Evolutionary conservation across 495 filamentous ascomycete genomes (phyloP).

Genomic region (Penicillium verhagenii): DNA sequence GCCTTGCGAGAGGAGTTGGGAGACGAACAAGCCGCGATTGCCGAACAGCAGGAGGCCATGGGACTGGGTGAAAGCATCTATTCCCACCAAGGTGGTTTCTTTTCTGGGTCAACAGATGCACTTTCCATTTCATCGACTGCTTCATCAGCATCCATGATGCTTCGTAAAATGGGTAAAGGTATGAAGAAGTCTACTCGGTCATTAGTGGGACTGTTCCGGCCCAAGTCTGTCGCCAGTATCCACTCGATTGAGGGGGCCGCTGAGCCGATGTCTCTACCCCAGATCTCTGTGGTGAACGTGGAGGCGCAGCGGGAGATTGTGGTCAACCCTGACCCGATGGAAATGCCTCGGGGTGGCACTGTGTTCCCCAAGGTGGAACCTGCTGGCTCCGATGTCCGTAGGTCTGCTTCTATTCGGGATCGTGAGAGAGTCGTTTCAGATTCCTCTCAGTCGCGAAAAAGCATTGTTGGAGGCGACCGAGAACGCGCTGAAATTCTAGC

Average conservation of each 20-base stretch:
- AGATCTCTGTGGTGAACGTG: constrained; percentile 91
- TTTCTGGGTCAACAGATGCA: constrained; percentile 92
- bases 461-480: constrained; percentile 85
- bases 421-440: constrained; percentile 57
- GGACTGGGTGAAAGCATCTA: constrained; percentile 95
- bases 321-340: constrained; percentile 68
- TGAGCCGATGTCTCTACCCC: constrained; percentile 61
- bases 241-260: constrained; percentile 62
- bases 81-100: constrained; percentile 78
- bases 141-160: constrained; percentile 98
- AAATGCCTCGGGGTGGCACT: constrained; percentile 71
- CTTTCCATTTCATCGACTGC: constrained; percentile 96
- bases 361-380: constrained; percentile 83
- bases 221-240: constrained; percentile 84
- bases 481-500: constrained; percentile 90
- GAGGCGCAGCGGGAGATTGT: constrained; percentile 88
- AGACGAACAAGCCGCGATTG: constrained; percentile 86
- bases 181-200: constrained; percentile 91
- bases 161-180: constrained; percentile 97
- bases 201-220: constrained; percentile 90
- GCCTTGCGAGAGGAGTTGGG: constrained; percentile 69
- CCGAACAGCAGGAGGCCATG: constrained; percentile 82
- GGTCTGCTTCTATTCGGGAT: constrained; percentile 36
- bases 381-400: constrained; percentile 33
- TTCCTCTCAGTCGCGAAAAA: constrained; percentile 65